Percentiles rank a stretch among this genome's conserved stretches.
These are phyloP conservation scores for Bjerkandera adusta DNA, from an alignment of 1,284 basidiomycete species.

Conservation along the genomic window DNA sequence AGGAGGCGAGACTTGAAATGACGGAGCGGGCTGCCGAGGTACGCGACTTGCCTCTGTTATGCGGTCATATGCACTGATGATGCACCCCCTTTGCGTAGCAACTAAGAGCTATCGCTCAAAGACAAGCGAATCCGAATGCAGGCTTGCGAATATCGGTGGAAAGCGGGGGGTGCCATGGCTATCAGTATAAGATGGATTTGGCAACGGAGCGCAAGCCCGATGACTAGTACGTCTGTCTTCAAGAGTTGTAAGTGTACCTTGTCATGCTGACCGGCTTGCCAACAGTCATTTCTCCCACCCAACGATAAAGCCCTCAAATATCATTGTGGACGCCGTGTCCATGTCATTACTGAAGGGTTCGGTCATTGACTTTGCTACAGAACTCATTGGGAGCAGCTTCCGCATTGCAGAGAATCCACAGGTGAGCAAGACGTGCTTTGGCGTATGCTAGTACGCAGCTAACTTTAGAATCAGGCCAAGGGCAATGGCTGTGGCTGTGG, in stretches of 20 bases:
- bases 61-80: neutral
- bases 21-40: conserved; percentile 77
- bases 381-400: conserved; percentile 89
- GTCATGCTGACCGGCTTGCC: conserved; percentile 2
- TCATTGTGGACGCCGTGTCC: conserved; percentile 82
- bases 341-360: conserved; percentile 79
- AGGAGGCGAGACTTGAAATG: conserved; percentile 43
- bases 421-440: too few relatives aligned
- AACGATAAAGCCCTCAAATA: conserved; percentile 62
- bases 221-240: conserved; percentile 70
- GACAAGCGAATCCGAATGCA: conserved; percentile 56
- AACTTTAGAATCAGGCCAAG: conserved; percentile 45
- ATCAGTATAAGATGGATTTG: conserved; percentile 88
- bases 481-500: conserved; percentile 89
- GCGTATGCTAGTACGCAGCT: neutral
- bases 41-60: conserved; percentile 14
- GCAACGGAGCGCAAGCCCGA: conserved; percentile 57
- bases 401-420: conserved; percentile 80
- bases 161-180: conserved; percentile 90
- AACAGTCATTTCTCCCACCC: conserved; percentile 67
- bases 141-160: conserved; percentile 80
- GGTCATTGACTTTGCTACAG: conserved; percentile 86
- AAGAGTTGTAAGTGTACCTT: conserved; percentile 4
- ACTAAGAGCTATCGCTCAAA: conserved; percentile 57
- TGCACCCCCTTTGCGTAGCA: conserved; percentile 42